A percentile compares a stretch with the other conserved stretches of the same genome.
Conservation (phyloP, 108 stramenopile species). For the Nannochloropsis granulata region DNA sequence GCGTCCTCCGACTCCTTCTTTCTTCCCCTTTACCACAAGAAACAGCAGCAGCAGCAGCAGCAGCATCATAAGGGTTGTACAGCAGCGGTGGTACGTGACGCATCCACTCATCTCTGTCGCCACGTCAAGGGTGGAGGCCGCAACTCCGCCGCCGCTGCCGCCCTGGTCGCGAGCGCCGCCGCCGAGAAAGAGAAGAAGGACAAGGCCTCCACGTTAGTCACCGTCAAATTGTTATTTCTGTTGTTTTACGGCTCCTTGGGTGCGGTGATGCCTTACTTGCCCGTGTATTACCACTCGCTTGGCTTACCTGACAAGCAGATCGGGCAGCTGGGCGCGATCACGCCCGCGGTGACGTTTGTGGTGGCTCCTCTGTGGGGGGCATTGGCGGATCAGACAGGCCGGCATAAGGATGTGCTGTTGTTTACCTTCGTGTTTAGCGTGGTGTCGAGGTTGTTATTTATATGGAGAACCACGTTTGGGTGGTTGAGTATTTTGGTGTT, state of each 20-base stretch:
- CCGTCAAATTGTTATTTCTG: slow-evolving; percentile 52
- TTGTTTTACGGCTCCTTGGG: slow-evolving; percentile 75
- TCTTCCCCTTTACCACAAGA: no score
- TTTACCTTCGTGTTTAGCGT: slow-evolving; percentile 66
- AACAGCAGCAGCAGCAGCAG: no score
- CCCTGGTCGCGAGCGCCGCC: no score
- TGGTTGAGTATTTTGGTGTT: slow-evolving; percentile 60
- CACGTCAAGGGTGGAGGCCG: no score
- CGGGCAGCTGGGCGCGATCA: slow-evolving; percentile 77
- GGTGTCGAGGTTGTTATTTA: slow-evolving; percentile 53
- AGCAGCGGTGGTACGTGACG: no score
- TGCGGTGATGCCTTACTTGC: slow-evolving; percentile 75
- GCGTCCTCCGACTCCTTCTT: no score
- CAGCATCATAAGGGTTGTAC: no score
- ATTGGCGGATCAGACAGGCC: slow-evolving; percentile 52
- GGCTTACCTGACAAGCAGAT: slow-evolving; percentile 64
- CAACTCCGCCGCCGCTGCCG: no score
- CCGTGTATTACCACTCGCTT: slow-evolving; percentile 81
- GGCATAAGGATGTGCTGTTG: slow-evolving; percentile 58
- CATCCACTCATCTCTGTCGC: no score
- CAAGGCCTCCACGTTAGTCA: slow-evolving; percentile 5
- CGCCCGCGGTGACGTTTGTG: slow-evolving; percentile 77
- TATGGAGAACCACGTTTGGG: slow-evolving; percentile 39
- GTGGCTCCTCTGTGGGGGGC: slow-evolving; percentile 85
- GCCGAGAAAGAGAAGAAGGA: no score